These are phyloP conservation scores for Cladosporium sphaerospermum DNA, from an alignment of 2,329 filamentous ascomycete species.

Conservation along the genomic window DNA sequence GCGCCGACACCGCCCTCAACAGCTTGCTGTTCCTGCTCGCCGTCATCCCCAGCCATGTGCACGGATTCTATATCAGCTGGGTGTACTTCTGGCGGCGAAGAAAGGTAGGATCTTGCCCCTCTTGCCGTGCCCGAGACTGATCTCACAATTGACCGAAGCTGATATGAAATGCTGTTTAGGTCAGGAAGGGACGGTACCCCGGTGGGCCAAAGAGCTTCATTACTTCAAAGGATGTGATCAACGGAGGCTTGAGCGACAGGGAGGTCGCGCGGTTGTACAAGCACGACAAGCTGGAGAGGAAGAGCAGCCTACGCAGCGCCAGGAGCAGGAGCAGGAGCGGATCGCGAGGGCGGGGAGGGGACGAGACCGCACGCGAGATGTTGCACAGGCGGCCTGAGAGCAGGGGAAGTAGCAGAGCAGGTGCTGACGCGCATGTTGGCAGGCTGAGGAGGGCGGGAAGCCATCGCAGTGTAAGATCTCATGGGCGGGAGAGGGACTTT, in stretches of 20 bases:
- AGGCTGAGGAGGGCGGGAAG: neutral
- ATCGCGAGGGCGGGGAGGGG: neutral
- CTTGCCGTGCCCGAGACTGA: neutral
- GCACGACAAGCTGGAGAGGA: slow-evolving; percentile 14
- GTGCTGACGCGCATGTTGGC: neutral
- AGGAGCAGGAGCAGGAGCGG: slow-evolving; percentile 5
- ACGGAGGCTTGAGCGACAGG: slow-evolving; percentile 31
- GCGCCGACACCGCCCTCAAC: slow-evolving; percentile 33
- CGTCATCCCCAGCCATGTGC: slow-evolving; percentile 35
- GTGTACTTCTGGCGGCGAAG: slow-evolving; percentile 35
- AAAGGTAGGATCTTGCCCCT: slow-evolving; percentile 20
- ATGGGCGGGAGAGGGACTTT: neutral
- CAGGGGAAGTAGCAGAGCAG: neutral
- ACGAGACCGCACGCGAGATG: neutral
- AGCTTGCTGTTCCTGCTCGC: slow-evolving; percentile 36
- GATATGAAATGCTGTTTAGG: slow-evolving; percentile 17
- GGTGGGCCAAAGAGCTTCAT: slow-evolving; percentile 32
- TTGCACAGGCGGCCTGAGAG: slow-evolving; percentile 1
- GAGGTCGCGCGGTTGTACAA: slow-evolving; percentile 28
- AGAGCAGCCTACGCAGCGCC: slow-evolving; percentile 3
- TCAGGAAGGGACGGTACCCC: slow-evolving; percentile 33
- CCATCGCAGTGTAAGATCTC: neutral
- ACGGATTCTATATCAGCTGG: slow-evolving; percentile 37
- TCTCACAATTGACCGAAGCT: neutral
- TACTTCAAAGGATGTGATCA: slow-evolving; percentile 31